Evolutionary conservation across 2,329 filamentous ascomycete species (phyloP), one percentile per base, ranked within the genome.

Genomic region (Aspergillus sp.): DNA sequence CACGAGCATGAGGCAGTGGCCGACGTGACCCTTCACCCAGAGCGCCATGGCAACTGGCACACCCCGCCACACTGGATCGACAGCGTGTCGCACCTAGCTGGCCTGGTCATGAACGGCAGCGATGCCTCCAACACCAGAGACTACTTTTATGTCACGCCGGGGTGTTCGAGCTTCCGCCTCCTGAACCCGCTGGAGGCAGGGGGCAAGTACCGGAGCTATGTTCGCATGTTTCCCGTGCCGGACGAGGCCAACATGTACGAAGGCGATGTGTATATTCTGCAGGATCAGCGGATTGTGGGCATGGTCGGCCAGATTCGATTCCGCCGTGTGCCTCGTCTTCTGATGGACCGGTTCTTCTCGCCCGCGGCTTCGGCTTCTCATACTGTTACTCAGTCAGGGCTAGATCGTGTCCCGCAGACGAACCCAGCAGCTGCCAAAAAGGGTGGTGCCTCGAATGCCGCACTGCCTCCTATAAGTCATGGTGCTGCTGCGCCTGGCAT

Each of bases 261-360:
- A 0, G 77, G 77, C n/a, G 77, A 79, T 56, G 68, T 78, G 3
- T 76, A 75, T 51, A 66, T 77, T n/a, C 54, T 77, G 1, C 70
- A 75, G 13, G 68, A 71, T 7, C 63, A 64, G 4, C 57, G 45
- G 2, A 66, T 77, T 15, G 58, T 77, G 1, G 76, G 71, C 2
- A 58, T 72, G 50, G 65, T 75, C 1, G 68, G 62, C 3, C 67
- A 66, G 1, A 57, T 70, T 22, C 52, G 68, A 58, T 80, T 80
- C 67, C 70, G 73, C 13, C 65, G 67, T 5, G 52, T 61, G 37
- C 66, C 65, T 15, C 58, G 66, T 30, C 20, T 64, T 20, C 57
- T 66, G 34, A 61, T 66, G 62, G 61, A 61, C 40, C 52, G 50
- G 15, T 65, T 66, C 54, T 65, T 67, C 37, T 61, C 58, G 3